These are phyloP conservation scores for Jaltomata sinuosa DNA, from an alignment of 257 asterid genomes.

Conservation along the genomic window DNA sequence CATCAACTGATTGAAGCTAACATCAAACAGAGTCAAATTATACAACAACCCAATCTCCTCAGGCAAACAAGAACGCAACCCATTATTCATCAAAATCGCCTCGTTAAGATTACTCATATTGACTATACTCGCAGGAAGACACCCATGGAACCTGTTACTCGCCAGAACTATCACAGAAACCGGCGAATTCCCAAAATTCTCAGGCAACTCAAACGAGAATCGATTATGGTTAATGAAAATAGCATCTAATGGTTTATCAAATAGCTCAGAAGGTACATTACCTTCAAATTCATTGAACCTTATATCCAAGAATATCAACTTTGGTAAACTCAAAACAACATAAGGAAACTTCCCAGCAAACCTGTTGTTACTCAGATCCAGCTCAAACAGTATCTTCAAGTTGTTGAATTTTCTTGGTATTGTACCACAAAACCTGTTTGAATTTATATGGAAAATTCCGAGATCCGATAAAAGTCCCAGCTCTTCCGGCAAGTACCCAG, in stretches of 20 bases:
- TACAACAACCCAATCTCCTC: constrained; percentile 57
- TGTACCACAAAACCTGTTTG: constrained; percentile 75
- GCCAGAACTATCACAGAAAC: constrained; percentile 81
- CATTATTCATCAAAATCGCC: constrained; percentile 58
- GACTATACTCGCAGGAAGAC: constrained; percentile 71
- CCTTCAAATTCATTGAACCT: constrained; percentile 86
- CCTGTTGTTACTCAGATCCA: constrained; percentile 80
- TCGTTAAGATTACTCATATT: constrained; percentile 71
- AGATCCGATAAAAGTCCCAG: constrained; percentile 78
- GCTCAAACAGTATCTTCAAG: constrained; percentile 53
- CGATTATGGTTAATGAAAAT: constrained; percentile 76
- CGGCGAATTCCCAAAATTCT: constrained; percentile 82
- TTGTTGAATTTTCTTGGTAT: constrained; percentile 48
- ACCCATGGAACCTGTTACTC: constrained; percentile 69
- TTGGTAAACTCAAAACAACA: constrained; percentile 63
- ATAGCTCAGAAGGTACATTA: constrained; percentile 52
- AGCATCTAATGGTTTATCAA: constrained; percentile 76
- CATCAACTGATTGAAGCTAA: constrained; percentile 47
- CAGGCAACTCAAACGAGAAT: constrained; percentile 69
- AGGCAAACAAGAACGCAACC: constrained; percentile 72
- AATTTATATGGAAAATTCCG: constrained; percentile 68
- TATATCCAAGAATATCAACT: constrained; percentile 50
- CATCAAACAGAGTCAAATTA: constrained; percentile 69
- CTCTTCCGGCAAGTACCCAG: constrained; percentile 82
- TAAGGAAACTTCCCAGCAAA: constrained; percentile 82